Evolutionary conservation across 164 flowering plant genomes (phyloP), one percentile per base, ranked within the genome.

Genomic region (Litsea cubeba): DNA sequence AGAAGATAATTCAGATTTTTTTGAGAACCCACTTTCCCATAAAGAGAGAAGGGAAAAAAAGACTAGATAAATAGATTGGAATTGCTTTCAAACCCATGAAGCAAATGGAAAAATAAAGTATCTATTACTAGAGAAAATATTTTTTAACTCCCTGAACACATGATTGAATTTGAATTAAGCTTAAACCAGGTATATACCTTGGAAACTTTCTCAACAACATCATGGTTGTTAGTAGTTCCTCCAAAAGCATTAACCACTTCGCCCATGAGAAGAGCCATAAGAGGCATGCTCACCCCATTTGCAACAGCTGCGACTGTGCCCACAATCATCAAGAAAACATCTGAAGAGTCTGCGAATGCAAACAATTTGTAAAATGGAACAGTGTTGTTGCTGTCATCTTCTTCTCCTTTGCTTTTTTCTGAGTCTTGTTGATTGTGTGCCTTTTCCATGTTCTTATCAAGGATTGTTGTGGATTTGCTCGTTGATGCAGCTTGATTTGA

Each of bases 231-330:
- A 10, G 20, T 22, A 11, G 46, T 75, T 58, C 25, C 50, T 70
- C 87, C 87, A 28, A 82, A 76, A 23, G 84, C 32, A 62, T 87
- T 24, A 4, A 84, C 50, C 30, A 82, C 1, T 10, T 80, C 26
- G 62, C 88, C 88, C 64, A 85, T 74, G 26, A 87, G 40, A n/a
- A 87, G 0, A 14, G 86, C 78, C 87, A 84, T 77, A 3, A 85
- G 68, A 3, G 91, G 90, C 76, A 78, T 2, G 23, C 67, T 72
- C 0, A 75, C 12, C 40, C 91, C 90, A 76, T 79, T 87, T 65
- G 77, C 87, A 57, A 81, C 30, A 57, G 88, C 84, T 17, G 70
- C 74, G 14, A 87, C 66, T 64, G 83, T 71, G 7, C 91, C 91
- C 10, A 76, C 20, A 57, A 69, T 40, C 81, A 79, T 76, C 66